Evolutionary conservation across 208 protist species (phyloP).

Genomic region (Borovskyia barvae): DNA sequence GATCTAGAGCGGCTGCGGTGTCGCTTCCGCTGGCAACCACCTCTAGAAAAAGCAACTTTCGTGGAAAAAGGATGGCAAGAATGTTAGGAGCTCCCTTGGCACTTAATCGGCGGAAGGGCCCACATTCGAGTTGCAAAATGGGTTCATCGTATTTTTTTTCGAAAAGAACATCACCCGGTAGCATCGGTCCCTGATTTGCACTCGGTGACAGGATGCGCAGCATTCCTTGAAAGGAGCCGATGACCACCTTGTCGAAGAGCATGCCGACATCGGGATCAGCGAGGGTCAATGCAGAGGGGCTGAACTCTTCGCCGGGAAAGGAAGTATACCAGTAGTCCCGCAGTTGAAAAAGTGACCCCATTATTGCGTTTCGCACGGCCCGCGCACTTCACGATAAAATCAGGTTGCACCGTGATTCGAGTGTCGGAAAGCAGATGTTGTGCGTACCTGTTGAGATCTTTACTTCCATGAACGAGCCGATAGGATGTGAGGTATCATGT

Average conservation of each 20-base stretch:
- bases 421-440: too few relatives aligned
- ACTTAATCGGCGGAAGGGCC: constrained; percentile 53
- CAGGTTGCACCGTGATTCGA: neutral
- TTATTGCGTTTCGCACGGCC: constrained; percentile 20
- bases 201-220: constrained; percentile 81
- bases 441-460: too few relatives aligned
- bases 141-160: constrained; percentile 86
- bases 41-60: constrained; percentile 57
- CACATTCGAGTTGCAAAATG: constrained; percentile 84
- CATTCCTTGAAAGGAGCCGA: constrained; percentile 85
- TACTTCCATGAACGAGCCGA: too few relatives aligned
- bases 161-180: constrained; percentile 69
- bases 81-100: constrained; percentile 40
- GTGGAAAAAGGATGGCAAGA: constrained; percentile 82
- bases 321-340: constrained; percentile 88
- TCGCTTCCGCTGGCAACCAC: constrained; percentile 10
- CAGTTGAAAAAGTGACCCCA: constrained; percentile 91
- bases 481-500: too few relatives aligned
- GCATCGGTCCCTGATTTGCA: constrained; percentile 40
- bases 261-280: constrained; percentile 77
- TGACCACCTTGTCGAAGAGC: constrained; percentile 53
- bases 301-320: constrained; percentile 83
- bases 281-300: constrained; percentile 49
- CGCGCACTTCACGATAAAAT: constrained; percentile 2
- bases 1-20: neutral